phyloP scores from a whole-genome alignment of 805 yeast genomes.

The Pichia manshurica region DNA sequence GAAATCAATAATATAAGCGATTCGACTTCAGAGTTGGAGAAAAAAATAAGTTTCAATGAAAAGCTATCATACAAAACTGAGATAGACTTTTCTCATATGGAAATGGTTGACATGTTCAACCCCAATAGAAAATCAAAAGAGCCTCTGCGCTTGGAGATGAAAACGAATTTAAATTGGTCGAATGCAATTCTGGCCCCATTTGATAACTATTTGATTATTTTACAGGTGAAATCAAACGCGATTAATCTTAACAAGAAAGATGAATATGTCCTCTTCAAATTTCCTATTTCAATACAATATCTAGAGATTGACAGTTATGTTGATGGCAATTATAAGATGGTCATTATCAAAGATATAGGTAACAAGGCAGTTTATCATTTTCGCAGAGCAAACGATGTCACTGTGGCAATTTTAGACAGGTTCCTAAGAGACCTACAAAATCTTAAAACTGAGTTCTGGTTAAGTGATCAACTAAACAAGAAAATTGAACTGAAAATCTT shows the following conservation, averaged over 20 bases:
- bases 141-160: slow-evolving; percentile 21
- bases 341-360: slow-evolving; percentile 23
- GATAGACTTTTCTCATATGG: slow-evolving; percentile 25
- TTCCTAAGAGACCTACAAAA: slow-evolving; percentile 22
- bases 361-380: slow-evolving; percentile 17
- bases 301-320: slow-evolving; percentile 15
- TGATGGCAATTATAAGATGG: slow-evolving; percentile 17
- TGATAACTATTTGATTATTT: slow-evolving; percentile 28
- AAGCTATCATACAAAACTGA: slow-evolving; percentile 24
- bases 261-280: slow-evolving; percentile 19
- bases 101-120: slow-evolving; percentile 30
- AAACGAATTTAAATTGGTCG: slow-evolving; percentile 34
- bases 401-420: slow-evolving; percentile 20
- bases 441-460: slow-evolving; percentile 20
- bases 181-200: slow-evolving; percentile 38
- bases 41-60: slow-evolving; percentile 28
- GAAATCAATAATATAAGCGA: slow-evolving; percentile 26
- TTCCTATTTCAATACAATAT: slow-evolving; percentile 29
- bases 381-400: slow-evolving; percentile 19
- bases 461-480: slow-evolving; percentile 6
- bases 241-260: slow-evolving; percentile 15
- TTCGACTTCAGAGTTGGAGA: slow-evolving; percentile 28
- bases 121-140: slow-evolving; percentile 22
- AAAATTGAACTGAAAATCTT: slow-evolving; percentile 13
- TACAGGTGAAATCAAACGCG: slow-evolving; percentile 16